Evolutionary conservation across 352 stramenopile genomes (phyloP), one percentile per base, ranked within the genome.

Genomic region (Blastocystis sp.): DNA sequence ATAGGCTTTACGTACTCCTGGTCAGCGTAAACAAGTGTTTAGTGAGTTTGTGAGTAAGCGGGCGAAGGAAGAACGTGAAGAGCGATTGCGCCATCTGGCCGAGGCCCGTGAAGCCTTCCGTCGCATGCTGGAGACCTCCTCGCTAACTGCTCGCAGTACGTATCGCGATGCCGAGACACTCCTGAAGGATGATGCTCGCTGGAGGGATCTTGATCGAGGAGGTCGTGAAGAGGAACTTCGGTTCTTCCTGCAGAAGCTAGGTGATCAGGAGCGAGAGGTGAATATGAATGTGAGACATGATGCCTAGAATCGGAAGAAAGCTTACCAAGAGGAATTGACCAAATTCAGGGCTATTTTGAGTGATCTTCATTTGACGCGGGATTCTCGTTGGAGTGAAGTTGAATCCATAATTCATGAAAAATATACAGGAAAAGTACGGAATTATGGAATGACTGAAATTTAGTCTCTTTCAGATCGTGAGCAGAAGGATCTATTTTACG

Each of bases 21-120:
- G 78, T 29, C 61, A 88, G 46, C 78, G 78, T 1, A 88, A 88
- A 42, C 83, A 88, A 39, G n/a, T 46, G n/a, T 86, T 88, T 35
- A 81, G 66, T 14, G 83, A 88, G 51, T 88, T 69, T 39, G 27
- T 74, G 49, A 88, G 46, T 49, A 35, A 77, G 67, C 52, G 37
- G 21, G 54, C 49, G 43, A 75, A 74, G 1, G 35, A 54, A 29
- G 39, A 75, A 63, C 39, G 49, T 14, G 83, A 88, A 29, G 71
- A 16, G 43, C 49, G 51, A n/a, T 12, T 35, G 63, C 24, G 24
- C 6, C 7, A 35, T 0, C 1, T 1, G 29, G 5, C n/a, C 43
- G 27, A 81, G 63, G 46, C 32, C 7, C 5, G 46, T 6, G 29
- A 58, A 19, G 29, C 19, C 9, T 88, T 88, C 63, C 46, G 67